Evolutionary conservation across 768 basidiomycete genomes (phyloP), one percentile per base, ranked within the genome.

Genomic region (Leccinum disarticulatum): DNA sequence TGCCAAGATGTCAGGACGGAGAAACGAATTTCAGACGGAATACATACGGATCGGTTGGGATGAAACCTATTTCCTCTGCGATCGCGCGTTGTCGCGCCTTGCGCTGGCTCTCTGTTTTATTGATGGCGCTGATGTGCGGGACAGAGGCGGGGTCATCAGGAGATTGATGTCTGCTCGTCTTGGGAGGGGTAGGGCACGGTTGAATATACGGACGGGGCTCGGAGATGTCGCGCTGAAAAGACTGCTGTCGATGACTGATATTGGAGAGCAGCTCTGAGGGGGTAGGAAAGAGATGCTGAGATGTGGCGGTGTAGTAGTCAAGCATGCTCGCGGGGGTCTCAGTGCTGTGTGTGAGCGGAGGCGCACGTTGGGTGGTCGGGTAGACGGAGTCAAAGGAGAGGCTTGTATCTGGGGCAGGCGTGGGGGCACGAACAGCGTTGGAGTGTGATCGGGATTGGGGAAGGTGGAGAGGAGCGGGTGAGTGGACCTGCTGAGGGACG

Each of bases 221-320:
- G 14, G 55, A 22, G 2, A 53, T 22, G 31, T 54, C 49, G 33
- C 59, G 62, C 46, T 50, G 60, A 10, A 9, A 41, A 7, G 61
- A 25, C 30, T 57, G 55, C 15, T 50, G 58, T 22, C 51, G 59
- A 47, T 59, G 68, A 35, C 11, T 58, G 22, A 83, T 71, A 46
- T 85, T 78, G 30, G 75, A 74, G 53, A 89, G 79, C 31, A 88
- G 74, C 64, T 88, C 86, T 38, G 82, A 83, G 1, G 87, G 87
- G 1, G 87, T 89, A 1, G 81, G 87, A 64, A 89, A 87, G 3
- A 81, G 83, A 1, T 69, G 60, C 58, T 76, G 77, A 0, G 68
- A 58, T 0, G 66, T 14, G 22, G 61, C 28, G 17, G 65, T 15
- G 53, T 63, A 73, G 57, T 66, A 69, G 38, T 75, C 64, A 57